Evolutionary conservation across 2,329 filamentous ascomycete species (phyloP).

Genomic region (Incumbomyces delicatus): DNA sequence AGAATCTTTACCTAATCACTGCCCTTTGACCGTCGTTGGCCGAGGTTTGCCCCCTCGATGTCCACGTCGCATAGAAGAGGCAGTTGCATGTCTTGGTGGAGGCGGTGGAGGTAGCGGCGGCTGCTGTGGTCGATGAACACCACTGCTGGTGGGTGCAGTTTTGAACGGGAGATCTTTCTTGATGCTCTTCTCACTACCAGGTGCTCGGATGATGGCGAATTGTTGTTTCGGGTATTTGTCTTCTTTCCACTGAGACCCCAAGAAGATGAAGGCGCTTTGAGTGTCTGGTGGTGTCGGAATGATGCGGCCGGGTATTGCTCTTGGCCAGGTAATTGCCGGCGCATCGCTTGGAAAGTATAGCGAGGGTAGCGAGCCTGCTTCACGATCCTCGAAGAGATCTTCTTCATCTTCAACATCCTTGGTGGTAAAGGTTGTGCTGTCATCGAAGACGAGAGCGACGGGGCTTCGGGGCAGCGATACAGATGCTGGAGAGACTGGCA

Average conservation of each 20-base stretch:
- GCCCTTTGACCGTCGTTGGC: constrained; percentile 12
- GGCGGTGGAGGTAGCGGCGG: no score
- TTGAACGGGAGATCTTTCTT: constrained; percentile 18
- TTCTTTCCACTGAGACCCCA: constrained; percentile 4
- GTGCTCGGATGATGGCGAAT: constrained; percentile 16
- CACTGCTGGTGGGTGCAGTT: neutral
- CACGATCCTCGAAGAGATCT: constrained; percentile 71
- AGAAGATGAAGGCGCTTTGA: constrained; percentile 6
- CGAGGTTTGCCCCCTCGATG: constrained; percentile 8
- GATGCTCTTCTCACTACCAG: constrained; percentile 12
- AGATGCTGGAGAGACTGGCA: constrained; percentile 47
- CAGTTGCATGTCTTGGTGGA: neutral
- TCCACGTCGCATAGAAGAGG: neutral
- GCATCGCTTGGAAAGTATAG: constrained; percentile 34
- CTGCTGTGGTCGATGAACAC: constrained; percentile 1
- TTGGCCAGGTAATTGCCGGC: constrained; percentile 1
- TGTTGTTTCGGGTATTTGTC: constrained; percentile 12
- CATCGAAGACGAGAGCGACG: constrained; percentile 28
- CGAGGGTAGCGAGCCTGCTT: constrained; percentile 66
- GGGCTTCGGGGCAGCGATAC: constrained; percentile 56
- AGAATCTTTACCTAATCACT: constrained; percentile 8
- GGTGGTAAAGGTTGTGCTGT: constrained; percentile 42
- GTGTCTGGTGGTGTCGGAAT: constrained; percentile 5
- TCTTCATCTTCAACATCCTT: constrained; percentile 69
- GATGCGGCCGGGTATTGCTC: constrained; percentile 2